Conservation (phyloP, 257 asterid species). For the Lantana camara region DNA sequence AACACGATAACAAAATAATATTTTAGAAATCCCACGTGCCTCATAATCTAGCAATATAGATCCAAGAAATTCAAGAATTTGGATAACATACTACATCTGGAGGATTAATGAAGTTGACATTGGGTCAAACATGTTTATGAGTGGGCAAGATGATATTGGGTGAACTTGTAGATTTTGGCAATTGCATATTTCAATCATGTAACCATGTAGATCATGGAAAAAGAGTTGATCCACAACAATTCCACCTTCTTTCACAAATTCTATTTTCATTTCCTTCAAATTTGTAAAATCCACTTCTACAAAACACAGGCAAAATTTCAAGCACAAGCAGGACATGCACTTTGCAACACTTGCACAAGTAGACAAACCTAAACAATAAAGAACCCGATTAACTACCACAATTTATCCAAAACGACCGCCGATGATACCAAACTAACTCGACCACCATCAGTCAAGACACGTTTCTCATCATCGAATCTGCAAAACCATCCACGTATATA, state of each 20-base stretch:
- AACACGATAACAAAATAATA: too few species aligned
- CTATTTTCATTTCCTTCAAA: slow-evolving; percentile 58
- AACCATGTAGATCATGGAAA: slow-evolving; percentile 90
- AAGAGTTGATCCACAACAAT: slow-evolving; percentile 77
- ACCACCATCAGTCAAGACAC: too few species aligned
- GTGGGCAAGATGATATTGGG: slow-evolving; percentile 71
- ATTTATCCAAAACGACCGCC: background rate
- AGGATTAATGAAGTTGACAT: too few species aligned
- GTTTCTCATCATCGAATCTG: background rate
- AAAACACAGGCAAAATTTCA: too few species aligned
- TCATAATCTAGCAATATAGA: too few species aligned
- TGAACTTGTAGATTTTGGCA: slow-evolving; percentile 76
- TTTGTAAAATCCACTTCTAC: too few species aligned
- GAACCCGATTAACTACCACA: background rate
- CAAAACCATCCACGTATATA: background rate
- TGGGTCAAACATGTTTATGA: slow-evolving; percentile 35
- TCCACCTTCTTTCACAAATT: slow-evolving; percentile 78
- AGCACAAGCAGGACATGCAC: background rate
- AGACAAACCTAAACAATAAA: background rate
- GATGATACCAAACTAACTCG: background rate
- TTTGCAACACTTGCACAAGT: background rate
- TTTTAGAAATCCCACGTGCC: too few species aligned
- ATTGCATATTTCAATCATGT: slow-evolving; percentile 88
- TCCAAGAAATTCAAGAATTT: too few species aligned
- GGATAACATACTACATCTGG: too few species aligned